phyloP scores from a whole-genome alignment of 768 basidiomycete genomes.

The Xerocomellus intermedius region DNA sequence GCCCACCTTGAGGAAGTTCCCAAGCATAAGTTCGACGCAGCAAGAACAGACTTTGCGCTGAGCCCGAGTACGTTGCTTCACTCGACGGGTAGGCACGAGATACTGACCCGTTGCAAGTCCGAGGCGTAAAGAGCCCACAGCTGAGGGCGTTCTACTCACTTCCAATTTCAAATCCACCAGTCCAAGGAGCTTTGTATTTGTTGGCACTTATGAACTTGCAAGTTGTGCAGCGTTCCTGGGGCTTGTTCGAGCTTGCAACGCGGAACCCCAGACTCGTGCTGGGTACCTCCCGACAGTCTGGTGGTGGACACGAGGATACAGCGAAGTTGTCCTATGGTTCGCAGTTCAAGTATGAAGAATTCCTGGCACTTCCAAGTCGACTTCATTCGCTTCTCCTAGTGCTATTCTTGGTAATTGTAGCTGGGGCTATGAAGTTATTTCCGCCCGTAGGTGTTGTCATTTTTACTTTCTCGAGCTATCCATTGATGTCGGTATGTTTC shows the following conservation, averaged over 20 bases:
- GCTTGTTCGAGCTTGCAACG: slow-evolving; percentile 40
- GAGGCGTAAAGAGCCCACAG: slow-evolving; percentile 28
- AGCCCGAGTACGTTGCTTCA: slow-evolving; percentile 39
- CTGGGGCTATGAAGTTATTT: slow-evolving; percentile 31
- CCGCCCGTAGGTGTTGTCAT: slow-evolving; percentile 35
- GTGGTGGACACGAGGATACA: slow-evolving; percentile 13
- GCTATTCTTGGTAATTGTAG: slow-evolving; percentile 27
- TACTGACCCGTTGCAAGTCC: slow-evolving; percentile 25
- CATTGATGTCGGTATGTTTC: background rate
- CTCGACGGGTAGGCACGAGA: background rate
- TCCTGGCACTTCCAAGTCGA: slow-evolving; percentile 41
- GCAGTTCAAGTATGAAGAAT: slow-evolving; percentile 76
- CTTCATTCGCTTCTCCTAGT: slow-evolving; percentile 43
- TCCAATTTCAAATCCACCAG: slow-evolving; percentile 29
- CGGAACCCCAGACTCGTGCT: slow-evolving; percentile 20
- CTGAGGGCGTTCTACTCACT: slow-evolving; percentile 37
- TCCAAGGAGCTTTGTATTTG: slow-evolving; percentile 42
- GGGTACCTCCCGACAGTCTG: slow-evolving; percentile 13
- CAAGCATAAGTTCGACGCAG: slow-evolving; percentile 24
- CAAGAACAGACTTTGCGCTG: slow-evolving; percentile 38
- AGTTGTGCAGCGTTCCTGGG: slow-evolving; percentile 58
- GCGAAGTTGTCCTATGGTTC: slow-evolving; percentile 54
- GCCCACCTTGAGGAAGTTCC: slow-evolving; percentile 34
- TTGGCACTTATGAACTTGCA: slow-evolving; percentile 46
- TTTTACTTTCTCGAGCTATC: background rate